Conservation (phyloP, 495 filamentous ascomycete species). For the Podospora australis region DNA sequence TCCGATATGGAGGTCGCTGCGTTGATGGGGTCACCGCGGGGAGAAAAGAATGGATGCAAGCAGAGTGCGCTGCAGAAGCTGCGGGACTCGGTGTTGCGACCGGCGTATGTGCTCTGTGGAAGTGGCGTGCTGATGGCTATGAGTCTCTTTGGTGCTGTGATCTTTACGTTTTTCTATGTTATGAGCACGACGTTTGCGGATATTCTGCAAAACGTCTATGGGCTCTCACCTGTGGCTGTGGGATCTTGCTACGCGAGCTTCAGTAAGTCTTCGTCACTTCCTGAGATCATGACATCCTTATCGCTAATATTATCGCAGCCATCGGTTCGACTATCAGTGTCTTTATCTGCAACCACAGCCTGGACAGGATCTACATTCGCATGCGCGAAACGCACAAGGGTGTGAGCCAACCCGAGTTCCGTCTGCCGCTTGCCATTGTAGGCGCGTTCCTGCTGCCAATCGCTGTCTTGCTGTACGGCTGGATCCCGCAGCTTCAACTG, state of each 20-base stretch:
- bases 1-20: conserved; percentile 34
- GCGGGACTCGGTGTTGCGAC: conserved; percentile 39
- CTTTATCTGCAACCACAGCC: conserved; percentile 34
- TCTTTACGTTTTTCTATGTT: conserved; percentile 50
- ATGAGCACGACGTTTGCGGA: conserved; percentile 47
- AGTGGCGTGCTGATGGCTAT: conserved; percentile 44
- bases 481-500: conserved; percentile 33
- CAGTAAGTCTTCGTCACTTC: conserved; percentile 35
- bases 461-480: conserved; percentile 42
- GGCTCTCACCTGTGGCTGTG: conserved; percentile 36
- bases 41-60: conserved; percentile 20
- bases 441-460: conserved; percentile 39
- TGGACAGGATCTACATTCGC: conserved; percentile 49
- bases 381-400: conserved; percentile 35
- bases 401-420: conserved; percentile 40
- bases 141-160: conserved; percentile 42
- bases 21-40: no score
- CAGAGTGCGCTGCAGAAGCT: conserved; percentile 16
- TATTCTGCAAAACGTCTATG: conserved; percentile 42
- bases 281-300: background rate
- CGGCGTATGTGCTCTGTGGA: conserved; percentile 39
- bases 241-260: conserved; percentile 45
- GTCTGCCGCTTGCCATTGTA: conserved; percentile 44
- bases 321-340: conserved; percentile 45
- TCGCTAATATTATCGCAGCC: conserved; percentile 34